Conservation (phyloP, 805 yeast species). For the Metschnikowia shivogae region DNA sequence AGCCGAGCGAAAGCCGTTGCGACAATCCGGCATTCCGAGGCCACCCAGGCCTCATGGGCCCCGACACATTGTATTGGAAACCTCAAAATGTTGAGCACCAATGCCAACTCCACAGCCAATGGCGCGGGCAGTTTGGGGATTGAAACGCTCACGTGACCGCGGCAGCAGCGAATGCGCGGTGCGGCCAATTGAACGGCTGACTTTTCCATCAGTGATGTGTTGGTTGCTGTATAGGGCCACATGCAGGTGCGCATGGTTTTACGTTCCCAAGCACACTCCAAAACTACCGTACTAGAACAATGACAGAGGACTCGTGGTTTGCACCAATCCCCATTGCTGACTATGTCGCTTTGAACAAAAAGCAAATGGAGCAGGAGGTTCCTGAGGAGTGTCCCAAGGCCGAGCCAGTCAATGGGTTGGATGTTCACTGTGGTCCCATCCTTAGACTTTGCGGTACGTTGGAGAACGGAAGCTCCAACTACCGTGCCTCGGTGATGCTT, state of each 20-base stretch:
- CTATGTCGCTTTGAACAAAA: slow-evolving; percentile 25
- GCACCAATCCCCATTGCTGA: slow-evolving; percentile 28
- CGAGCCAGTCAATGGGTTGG: slow-evolving; percentile 29
- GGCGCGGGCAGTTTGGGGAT: too few relatives aligned
- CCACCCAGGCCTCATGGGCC: too few relatives aligned
- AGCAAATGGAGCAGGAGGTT: slow-evolving; percentile 17
- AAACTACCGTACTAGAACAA: background rate
- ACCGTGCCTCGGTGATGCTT: slow-evolving; percentile 66
- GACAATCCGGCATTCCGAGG: too few relatives aligned
- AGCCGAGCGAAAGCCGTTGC: background rate
- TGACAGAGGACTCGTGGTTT: slow-evolving; percentile 17
- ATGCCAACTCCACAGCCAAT: too few relatives aligned
- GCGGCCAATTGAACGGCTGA: slow-evolving; percentile 3
- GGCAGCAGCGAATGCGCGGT: background rate
- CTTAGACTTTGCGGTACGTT: slow-evolving; percentile 62
- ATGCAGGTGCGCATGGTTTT: background rate
- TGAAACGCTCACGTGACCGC: background rate
- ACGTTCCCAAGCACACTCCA: background rate
- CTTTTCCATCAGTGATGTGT: background rate
- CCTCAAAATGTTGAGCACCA: too few relatives aligned
- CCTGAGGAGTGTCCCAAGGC: slow-evolving; percentile 30
- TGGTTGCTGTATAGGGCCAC: background rate
- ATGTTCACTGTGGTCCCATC: slow-evolving; percentile 72
- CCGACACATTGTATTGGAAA: too few relatives aligned
- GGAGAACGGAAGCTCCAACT: slow-evolving; percentile 46